Conservation (phyloP, 768 basidiomycete genomes). For the Lentinula aciculospora region DNA sequence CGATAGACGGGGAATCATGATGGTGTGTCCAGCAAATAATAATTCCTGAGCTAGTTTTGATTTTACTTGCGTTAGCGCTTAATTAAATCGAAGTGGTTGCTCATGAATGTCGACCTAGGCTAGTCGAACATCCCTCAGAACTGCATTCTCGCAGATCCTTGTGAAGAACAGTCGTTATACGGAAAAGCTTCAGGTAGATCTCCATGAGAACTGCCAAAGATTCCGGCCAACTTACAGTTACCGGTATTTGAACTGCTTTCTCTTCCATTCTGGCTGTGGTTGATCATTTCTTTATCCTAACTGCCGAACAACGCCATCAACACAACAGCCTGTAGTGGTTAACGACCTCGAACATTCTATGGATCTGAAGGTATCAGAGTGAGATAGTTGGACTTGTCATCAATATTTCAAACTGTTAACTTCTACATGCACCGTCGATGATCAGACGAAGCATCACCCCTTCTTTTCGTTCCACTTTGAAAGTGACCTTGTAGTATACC, state of each 20-base stretch:
- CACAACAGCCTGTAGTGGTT: background rate
- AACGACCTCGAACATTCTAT: background rate
- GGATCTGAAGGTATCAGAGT: background rate
- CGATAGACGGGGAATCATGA: too few species aligned
- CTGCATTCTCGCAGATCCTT: background rate
- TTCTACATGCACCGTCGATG: background rate
- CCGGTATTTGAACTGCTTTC: too few species aligned
- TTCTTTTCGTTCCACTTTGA: conserved; percentile 1
- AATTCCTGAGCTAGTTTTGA: too few species aligned
- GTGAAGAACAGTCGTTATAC: background rate
- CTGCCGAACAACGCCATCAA: background rate
- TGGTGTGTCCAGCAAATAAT: too few species aligned
- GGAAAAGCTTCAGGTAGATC: too few species aligned
- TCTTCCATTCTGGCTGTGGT: too few species aligned
- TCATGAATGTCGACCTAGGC: too few species aligned
- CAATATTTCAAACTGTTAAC: background rate
- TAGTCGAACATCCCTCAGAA: too few species aligned
- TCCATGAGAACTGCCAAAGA: background rate
- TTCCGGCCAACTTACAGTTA: background rate
- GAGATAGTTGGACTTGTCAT: background rate
- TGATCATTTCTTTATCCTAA: too few species aligned
- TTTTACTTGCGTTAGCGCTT: too few species aligned
- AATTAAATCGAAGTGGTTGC: too few species aligned
- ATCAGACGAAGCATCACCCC: conserved; percentile 4
- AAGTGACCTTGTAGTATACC: background rate